Evolutionary conservation across 2,329 filamentous ascomycete species (phyloP).

Genomic region (Cordyceps javanica): DNA sequence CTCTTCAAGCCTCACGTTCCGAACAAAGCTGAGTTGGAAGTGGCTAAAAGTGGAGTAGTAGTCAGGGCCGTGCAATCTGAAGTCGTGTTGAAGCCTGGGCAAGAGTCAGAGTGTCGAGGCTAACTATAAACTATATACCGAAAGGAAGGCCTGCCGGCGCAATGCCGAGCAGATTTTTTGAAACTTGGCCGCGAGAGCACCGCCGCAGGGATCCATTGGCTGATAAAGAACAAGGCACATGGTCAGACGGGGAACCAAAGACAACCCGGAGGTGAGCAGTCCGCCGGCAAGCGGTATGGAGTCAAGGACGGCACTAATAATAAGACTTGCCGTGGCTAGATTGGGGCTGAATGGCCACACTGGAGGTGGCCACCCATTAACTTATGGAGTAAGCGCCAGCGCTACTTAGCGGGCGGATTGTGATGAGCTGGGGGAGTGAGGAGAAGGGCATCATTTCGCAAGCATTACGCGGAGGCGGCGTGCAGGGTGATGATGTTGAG

Average conservation of each 20-base stretch:
- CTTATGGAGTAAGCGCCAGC: constrained; percentile 9
- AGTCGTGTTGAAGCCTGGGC: neutral
- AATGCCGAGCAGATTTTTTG: neutral
- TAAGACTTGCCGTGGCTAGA: neutral
- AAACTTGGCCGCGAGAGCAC: neutral
- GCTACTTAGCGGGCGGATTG: neutral
- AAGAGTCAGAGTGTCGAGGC: neutral
- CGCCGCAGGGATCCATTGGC: neutral
- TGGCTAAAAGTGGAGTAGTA: constrained; percentile 6
- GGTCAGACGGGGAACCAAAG: constrained; percentile 20
- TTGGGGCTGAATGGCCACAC: neutral
- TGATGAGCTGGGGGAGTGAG: neutral
- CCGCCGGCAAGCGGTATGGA: constrained; percentile 1
- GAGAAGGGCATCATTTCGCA: neutral
- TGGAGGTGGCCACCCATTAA: neutral
- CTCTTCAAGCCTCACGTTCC: neutral
- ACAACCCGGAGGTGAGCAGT: constrained; percentile 4
- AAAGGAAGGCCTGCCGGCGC: too few relatives aligned
- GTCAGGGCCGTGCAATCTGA: neutral
- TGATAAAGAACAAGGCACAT: neutral
- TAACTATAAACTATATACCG: neutral
- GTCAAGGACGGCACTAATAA: constrained; percentile 3
- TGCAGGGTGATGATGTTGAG: neutral
- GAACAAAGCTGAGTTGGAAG: neutral
- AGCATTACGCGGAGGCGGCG: neutral